Conservation (phyloP, 805 yeast species). For the Starmerella kuoi region DNA sequence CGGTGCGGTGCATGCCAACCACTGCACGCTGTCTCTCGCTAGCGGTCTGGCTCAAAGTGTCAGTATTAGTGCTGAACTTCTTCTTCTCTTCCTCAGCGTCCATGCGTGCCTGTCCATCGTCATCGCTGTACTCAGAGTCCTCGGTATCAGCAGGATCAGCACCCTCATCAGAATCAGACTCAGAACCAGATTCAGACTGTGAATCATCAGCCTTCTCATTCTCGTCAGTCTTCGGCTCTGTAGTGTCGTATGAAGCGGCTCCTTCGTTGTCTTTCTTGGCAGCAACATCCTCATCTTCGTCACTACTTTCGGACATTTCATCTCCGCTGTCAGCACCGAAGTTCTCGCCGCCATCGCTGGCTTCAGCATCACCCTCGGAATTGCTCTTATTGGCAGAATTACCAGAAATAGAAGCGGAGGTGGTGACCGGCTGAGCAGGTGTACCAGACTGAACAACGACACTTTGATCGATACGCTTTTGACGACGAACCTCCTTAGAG, state of each 20-base stretch:
- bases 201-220: slow-evolving; percentile 18
- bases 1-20: slow-evolving; percentile 55
- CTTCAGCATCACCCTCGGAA: slow-evolving; percentile 9
- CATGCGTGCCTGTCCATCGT: background rate
- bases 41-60: slow-evolving; percentile 46
- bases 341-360: slow-evolving; percentile 31
- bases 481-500: slow-evolving; percentile 70
- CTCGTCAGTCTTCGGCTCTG: slow-evolving; percentile 35
- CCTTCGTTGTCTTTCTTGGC: slow-evolving; percentile 80
- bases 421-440: slow-evolving; percentile 26
- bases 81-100: slow-evolving; percentile 10
- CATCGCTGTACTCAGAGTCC: slow-evolving; percentile 10
- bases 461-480: slow-evolving; percentile 38
- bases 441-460: slow-evolving; percentile 32
- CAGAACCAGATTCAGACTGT: slow-evolving; percentile 29
- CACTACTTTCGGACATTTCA: slow-evolving; percentile 89
- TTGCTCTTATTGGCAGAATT: slow-evolving; percentile 27
- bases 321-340: slow-evolving; percentile 39
- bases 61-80: slow-evolving; percentile 3
- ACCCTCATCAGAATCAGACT: slow-evolving; percentile 35
- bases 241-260: slow-evolving; percentile 74
- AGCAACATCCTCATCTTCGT: slow-evolving; percentile 86
- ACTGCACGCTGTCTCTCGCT: slow-evolving; percentile 79
- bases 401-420: slow-evolving; percentile 46
- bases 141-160: slow-evolving; percentile 17